Evolutionary conservation across 257 asterid species (phyloP).

Genomic region (Phtheirospermum japonicum): DNA sequence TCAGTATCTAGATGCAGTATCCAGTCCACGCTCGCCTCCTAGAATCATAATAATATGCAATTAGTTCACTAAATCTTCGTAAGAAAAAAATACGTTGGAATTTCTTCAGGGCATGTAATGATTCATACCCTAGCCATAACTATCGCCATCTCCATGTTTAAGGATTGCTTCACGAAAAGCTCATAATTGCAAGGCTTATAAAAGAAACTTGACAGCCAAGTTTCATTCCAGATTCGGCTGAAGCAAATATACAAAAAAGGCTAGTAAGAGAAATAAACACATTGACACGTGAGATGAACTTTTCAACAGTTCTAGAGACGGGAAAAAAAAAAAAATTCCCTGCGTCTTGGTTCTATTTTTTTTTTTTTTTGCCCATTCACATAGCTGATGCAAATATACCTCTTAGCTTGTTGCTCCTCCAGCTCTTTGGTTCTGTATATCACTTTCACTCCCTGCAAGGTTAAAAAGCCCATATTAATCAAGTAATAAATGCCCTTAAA

Average conservation of each 20-base stretch:
- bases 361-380: too few species aligned
- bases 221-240: slow-evolving; percentile 98
- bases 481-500: too few species aligned
- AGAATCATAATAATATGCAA: slow-evolving; percentile 22
- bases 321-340: not conserved
- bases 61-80: slow-evolving; percentile 7
- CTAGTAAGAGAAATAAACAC: slow-evolving; percentile 21
- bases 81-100: not conserved
- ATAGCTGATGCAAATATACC: slow-evolving; percentile 43
- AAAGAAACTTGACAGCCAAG: slow-evolving; percentile 93
- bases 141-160: slow-evolving; percentile 96
- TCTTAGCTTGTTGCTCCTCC: slow-evolving; percentile 91
- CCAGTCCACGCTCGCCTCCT: slow-evolving; percentile 97
- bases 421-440: slow-evolving; percentile 90
- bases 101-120: slow-evolving; percentile 11
- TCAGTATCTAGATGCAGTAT: slow-evolving; percentile 97
- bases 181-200: slow-evolving; percentile 96
- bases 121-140: slow-evolving; percentile 88
- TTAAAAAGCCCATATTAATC: not conserved
- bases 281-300: slow-evolving; percentile 12
- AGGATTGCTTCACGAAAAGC: slow-evolving; percentile 96
- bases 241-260: slow-evolving; percentile 32
- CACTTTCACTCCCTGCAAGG: slow-evolving; percentile 82
- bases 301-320: slow-evolving; percentile 5
- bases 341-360: too few species aligned